A percentile compares a stretch with the other conserved stretches of the same genome.
These are phyloP conservation scores for Coemansia sp. DNA, from an alignment of 192 early-diverging fungal genomes.

Conservation along the genomic window DNA sequence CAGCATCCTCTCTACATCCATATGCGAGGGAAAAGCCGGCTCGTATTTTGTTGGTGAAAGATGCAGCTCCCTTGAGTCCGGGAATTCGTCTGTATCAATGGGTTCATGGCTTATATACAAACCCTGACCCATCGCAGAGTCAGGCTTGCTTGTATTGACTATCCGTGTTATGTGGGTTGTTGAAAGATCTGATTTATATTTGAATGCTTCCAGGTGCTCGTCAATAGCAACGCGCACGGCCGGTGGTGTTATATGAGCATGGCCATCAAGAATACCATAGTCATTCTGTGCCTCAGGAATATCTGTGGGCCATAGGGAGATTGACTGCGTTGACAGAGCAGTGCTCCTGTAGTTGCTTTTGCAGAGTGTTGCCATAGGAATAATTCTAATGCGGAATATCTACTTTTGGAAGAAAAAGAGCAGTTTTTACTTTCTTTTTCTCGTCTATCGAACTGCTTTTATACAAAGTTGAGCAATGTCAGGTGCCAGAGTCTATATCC, in stretches of 20 bases:
- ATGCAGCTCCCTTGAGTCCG: neutral
- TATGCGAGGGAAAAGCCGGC: too few relatives aligned
- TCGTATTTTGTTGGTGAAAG: too few relatives aligned
- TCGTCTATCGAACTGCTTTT: too few relatives aligned
- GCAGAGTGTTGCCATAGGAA: neutral
- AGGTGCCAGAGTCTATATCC: too few relatives aligned
- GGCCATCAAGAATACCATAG: too few relatives aligned
- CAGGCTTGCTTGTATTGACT: conserved; percentile 13
- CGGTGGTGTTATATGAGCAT: neutral
- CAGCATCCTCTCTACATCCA: too few relatives aligned
- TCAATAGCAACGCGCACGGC: neutral
- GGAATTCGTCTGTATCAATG: too few relatives aligned
- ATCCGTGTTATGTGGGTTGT: conserved; percentile 6
- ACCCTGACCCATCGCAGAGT: conserved; percentile 18
- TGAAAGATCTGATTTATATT: neutral
- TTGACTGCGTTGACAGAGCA: neutral
- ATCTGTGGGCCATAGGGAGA: neutral
- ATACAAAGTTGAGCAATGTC: too few relatives aligned
- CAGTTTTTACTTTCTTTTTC: neutral
- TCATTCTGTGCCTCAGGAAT: neutral
- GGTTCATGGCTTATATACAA: conserved; percentile 12
- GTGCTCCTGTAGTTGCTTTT: neutral
- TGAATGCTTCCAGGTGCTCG: neutral
- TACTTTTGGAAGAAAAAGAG: neutral
- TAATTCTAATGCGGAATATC: neutral